phyloP scores from a whole-genome alignment of 768 basidiomycete genomes.

The Termitomyces sp. region DNA sequence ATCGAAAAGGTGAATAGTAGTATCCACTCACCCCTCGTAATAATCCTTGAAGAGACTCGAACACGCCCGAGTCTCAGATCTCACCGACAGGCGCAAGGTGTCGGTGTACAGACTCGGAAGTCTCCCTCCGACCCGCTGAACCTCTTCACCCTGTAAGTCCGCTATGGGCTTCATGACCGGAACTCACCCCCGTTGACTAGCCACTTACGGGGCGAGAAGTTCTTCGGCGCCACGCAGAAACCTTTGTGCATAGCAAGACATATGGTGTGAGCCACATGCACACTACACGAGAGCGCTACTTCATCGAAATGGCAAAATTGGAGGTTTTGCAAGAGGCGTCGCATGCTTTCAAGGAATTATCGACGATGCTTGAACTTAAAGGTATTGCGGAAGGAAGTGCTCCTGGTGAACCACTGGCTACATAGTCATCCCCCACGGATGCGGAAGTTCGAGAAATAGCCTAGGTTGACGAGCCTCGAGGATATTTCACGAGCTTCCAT shows the following conservation, averaged over 20 bases:
- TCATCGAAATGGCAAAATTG: neutral
- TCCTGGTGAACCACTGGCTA: neutral
- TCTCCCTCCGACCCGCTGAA: neutral
- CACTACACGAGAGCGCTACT: neutral
- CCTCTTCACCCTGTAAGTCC: neutral
- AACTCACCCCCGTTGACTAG: neutral
- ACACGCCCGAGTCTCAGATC: neutral
- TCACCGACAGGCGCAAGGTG: too few species aligned
- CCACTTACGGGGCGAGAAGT: neutral
- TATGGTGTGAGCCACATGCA: neutral
- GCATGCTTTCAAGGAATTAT: neutral
- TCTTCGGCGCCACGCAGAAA: neutral
- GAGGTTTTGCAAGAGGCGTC: neutral
- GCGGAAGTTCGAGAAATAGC: neutral
- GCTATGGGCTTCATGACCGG: neutral
- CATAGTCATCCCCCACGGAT: neutral
- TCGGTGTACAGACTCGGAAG: too few species aligned
- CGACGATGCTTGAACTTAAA: neutral
- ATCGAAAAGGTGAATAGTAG: neutral
- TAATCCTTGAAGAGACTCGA: neutral
- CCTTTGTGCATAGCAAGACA: neutral
- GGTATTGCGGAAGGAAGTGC: too few species aligned
- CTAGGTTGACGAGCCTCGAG: neutral
- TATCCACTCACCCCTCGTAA: neutral
- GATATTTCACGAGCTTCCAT: neutral